phyloP scores from a whole-genome alignment of 495 filamentous ascomycete genomes.

The Hypoxylon lienhwacheense region DNA sequence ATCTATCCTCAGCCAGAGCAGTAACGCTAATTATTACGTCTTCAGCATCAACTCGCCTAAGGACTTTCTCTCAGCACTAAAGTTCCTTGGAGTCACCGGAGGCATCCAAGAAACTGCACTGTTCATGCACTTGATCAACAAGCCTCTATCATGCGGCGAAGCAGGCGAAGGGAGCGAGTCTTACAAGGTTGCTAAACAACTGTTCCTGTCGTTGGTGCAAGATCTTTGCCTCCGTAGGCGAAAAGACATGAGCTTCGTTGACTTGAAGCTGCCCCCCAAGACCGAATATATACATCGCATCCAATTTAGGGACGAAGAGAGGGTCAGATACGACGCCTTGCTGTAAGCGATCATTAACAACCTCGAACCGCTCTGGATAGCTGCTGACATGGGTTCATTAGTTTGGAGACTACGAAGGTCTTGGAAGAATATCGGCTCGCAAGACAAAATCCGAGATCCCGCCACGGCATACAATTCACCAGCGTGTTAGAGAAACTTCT shows the following conservation, averaged over 20 bases:
- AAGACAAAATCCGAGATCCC: slow-evolving; percentile 35
- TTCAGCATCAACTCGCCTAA: slow-evolving; percentile 70
- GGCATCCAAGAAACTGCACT: slow-evolving; percentile 74
- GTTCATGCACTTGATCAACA: slow-evolving; percentile 74
- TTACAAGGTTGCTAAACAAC: slow-evolving; percentile 48
- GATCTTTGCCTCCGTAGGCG: slow-evolving; percentile 82
- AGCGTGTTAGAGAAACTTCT: slow-evolving; percentile 77
- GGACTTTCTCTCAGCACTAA: slow-evolving; percentile 79
- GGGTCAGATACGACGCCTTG: slow-evolving; percentile 78
- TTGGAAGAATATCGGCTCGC: slow-evolving; percentile 59
- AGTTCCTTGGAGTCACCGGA: slow-evolving; percentile 76
- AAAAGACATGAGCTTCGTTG: slow-evolving; percentile 89
- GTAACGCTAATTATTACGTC: slow-evolving; percentile 12
- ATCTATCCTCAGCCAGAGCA: neutral
- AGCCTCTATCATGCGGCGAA: slow-evolving; percentile 66
- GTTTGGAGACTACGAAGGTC: slow-evolving; percentile 72
- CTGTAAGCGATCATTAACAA: slow-evolving; percentile 46
- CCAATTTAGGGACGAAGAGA: slow-evolving; percentile 73
- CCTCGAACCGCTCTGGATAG: neutral
- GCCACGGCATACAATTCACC: slow-evolving; percentile 51
- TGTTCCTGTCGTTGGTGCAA: slow-evolving; percentile 76
- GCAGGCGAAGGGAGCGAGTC: slow-evolving; percentile 40
- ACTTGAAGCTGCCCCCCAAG: slow-evolving; percentile 76
- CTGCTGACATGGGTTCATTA: slow-evolving; percentile 40
- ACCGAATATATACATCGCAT: slow-evolving; percentile 81